A percentile compares a stretch with the other conserved stretches of the same genome.
Conservation (phyloP, 768 basidiomycete genomes). For the Lanmaoa rubissima region DNA sequence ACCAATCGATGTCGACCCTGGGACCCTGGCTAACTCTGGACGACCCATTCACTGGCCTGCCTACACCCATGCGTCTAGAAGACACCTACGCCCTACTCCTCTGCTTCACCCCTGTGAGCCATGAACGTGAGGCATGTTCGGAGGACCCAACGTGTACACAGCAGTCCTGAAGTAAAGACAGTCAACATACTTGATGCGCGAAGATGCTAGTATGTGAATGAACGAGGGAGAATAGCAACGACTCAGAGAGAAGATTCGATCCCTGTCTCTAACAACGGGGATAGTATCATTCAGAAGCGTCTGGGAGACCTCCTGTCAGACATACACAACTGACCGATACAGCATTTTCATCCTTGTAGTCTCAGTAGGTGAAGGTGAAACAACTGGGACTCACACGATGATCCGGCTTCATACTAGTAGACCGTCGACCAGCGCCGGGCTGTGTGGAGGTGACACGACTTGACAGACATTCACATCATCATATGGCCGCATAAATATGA, state of each 20-base stretch:
- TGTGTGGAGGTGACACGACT: not conserved
- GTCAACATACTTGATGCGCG: constrained; percentile 11
- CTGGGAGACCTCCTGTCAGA: constrained; percentile 27
- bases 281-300: constrained; percentile 30
- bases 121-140: not conserved
- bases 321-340: constrained; percentile 21
- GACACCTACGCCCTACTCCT: not conserved
- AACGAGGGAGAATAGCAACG: not conserved
- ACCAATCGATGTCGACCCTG: not conserved
- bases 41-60: not conserved
- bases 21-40: not conserved
- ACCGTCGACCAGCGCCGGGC: not conserved
- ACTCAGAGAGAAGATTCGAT: constrained; percentile 37
- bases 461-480: not conserved
- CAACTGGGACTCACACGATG: constrained; percentile 7
- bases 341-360: constrained; percentile 18
- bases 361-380: not conserved
- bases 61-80: not conserved
- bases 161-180: not conserved
- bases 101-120: not conserved
- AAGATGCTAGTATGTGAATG: not conserved
- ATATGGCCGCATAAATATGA: too few relatives aligned
- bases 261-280: constrained; percentile 15
- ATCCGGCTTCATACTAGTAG: not conserved
- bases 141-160: not conserved